These are phyloP conservation scores for Plantago lanceolata DNA, from an alignment of 305 asterid species.

Conservation along the genomic window DNA sequence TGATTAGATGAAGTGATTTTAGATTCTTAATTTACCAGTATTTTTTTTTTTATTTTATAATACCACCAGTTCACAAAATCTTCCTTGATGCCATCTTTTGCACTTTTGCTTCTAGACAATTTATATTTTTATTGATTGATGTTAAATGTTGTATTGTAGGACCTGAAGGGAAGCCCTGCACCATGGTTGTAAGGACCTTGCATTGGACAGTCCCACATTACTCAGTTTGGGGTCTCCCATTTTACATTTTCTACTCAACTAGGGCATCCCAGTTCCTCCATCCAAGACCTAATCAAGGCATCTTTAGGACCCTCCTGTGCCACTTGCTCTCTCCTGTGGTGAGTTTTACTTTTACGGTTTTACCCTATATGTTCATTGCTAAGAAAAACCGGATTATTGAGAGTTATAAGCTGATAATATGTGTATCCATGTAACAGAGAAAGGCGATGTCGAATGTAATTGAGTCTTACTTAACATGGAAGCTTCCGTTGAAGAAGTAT, in stretches of 20 bases:
- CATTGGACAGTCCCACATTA: slow-evolving; percentile 93
- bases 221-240: slow-evolving; percentile 86
- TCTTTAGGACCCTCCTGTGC: slow-evolving; percentile 53
- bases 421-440: slow-evolving; percentile 36
- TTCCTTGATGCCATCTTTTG: too few relatives aligned
- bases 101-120: too few relatives aligned
- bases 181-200: slow-evolving; percentile 69
- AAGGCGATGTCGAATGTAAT: slow-evolving; percentile 51
- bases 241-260: slow-evolving; percentile 82
- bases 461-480: slow-evolving; percentile 73
- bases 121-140: not conserved
- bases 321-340: slow-evolving; percentile 65
- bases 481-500: slow-evolving; percentile 68
- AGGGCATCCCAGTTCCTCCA: slow-evolving; percentile 78
- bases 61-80: too few relatives aligned
- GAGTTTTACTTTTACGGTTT: slow-evolving; percentile 10
- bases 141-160: slow-evolving; percentile 32
- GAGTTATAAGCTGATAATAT: not conserved
- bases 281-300: slow-evolving; percentile 74
- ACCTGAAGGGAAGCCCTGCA: slow-evolving; percentile 63
- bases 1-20: too few relatives aligned
- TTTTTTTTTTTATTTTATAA: too few relatives aligned
- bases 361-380: too few relatives aligned
- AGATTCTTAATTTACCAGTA: too few relatives aligned
- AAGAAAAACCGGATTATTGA: not conserved